Base-by-base conservation (phyloP, 2,329 filamentous ascomycete genomes). In the Aotearoamyces nothofagi region DNA sequence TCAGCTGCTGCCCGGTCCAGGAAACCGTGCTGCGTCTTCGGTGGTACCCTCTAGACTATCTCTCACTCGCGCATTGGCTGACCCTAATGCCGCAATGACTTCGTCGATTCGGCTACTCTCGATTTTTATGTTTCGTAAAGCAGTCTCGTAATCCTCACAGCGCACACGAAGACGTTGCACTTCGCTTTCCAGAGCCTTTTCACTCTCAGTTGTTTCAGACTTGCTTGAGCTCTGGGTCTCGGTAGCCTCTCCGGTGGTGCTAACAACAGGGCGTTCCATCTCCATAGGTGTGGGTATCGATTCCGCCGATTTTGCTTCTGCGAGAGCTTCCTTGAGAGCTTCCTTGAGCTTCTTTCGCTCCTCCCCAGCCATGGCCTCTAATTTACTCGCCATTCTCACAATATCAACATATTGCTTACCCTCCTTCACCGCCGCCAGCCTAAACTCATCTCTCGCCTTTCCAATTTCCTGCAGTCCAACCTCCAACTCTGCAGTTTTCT, bases 401-500 rank as follows among this genome's bases (percentile, higher is more conserved):
- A 50, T 48, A 26, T 50, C 40, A 15, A 49, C 40, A 20, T 50
- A 50, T 27, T 50, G 47, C 13, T 43, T 38, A 8, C 41, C 43
- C 24, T 50, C 47, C 27, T 46, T 35, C 8, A 50, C 46, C 6
- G 40, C 46, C 29, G 46, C 39, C 27, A 47, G 42, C 13, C 47
- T 33, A 28, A 55, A 56, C 25, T 58, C 53, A 23, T 68, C 63
- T 24, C 61, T 47, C 33, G 55, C 59, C 31, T 54, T 52, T 24
- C 58, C 51, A 23, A 64, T 42, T 7, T 66, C 58, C 32, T 63
- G 57, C 2, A 66, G 47, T 31, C 65, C 57, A 16, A 36, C 43
- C 40, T 68, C 61, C n/a, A 69, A 42, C 9, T 47, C 42, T 11
- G 53, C 47, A 17, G 65, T 50, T 38, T 65, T 58, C 12, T 55